phyloP scores from a whole-genome alignment of 768 basidiomycete species.

The Terana coerulea region DNA sequence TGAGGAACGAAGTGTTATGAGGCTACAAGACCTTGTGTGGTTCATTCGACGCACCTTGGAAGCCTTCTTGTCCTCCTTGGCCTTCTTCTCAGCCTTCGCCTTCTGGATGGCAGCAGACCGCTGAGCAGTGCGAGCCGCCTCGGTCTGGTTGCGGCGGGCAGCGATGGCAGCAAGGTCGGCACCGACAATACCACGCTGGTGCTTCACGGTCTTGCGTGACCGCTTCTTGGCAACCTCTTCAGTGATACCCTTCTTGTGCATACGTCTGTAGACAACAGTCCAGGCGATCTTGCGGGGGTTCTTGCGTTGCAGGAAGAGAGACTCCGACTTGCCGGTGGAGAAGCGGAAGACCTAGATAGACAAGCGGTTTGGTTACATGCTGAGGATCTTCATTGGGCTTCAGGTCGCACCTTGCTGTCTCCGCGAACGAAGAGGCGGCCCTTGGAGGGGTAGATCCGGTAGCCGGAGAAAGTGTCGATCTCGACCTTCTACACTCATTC shows the following conservation, averaged over 20 bases:
- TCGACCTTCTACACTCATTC: slow-evolving; percentile 79
- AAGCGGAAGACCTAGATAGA: slow-evolving; percentile 91
- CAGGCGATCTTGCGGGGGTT: slow-evolving; percentile 99
- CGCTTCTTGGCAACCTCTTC: slow-evolving; percentile 99
- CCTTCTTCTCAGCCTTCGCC: slow-evolving; percentile 97
- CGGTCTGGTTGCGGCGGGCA: slow-evolving; percentile 90
- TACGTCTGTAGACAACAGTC: slow-evolving; percentile 90
- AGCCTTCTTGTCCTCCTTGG: slow-evolving; percentile 86
- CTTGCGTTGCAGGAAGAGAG: slow-evolving; percentile 98
- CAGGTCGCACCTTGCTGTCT: slow-evolving; percentile 79
- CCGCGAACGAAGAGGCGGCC: slow-evolving; percentile 94
- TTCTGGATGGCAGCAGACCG: slow-evolving; percentile 85
- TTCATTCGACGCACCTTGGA: slow-evolving; percentile 52
- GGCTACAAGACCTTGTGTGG: not conserved
- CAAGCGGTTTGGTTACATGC: not conserved
- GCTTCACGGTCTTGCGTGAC: slow-evolving; percentile 93
- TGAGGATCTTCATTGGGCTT: not conserved
- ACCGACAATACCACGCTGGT: slow-evolving; percentile 97
- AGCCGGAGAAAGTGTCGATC: slow-evolving; percentile 97
- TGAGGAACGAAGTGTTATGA: slow-evolving; percentile 24
- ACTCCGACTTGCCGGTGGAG: slow-evolving; percentile 86
- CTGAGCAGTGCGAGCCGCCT: slow-evolving; percentile 76
- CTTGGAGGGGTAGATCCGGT: slow-evolving; percentile 97
- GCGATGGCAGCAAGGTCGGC: slow-evolving; percentile 89
- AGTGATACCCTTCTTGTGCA: slow-evolving; percentile 99